Percentiles rank a stretch among this genome's conserved stretches.
phyloP scores from a whole-genome alignment of 2,329 filamentous ascomycete species.

The Alternaria longipes region DNA sequence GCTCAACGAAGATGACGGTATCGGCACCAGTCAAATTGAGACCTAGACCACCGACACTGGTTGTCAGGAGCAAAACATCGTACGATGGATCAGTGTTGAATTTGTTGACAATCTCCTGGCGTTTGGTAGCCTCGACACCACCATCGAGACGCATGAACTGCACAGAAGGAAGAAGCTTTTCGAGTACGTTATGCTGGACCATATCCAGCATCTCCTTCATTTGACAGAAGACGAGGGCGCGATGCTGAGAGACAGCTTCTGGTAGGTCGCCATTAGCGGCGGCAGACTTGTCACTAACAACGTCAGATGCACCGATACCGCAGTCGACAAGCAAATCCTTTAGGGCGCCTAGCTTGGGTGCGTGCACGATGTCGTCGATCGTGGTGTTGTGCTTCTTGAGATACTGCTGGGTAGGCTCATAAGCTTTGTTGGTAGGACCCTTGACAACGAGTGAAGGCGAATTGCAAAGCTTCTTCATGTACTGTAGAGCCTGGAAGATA shows the following conservation, averaged over 20 bases:
- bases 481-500: constrained; percentile 98
- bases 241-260: constrained; percentile 92
- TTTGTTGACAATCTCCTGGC: constrained; percentile 97
- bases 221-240: constrained; percentile 96
- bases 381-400: constrained; percentile 81
- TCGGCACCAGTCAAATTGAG: constrained; percentile 96
- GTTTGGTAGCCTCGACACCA: constrained; percentile 87
- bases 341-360: constrained; percentile 89
- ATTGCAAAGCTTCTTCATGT: constrained; percentile 99
- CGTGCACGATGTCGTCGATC: constrained; percentile 85
- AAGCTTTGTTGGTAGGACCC: constrained; percentile 82
- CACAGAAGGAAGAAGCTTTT: constrained; percentile 88
- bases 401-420: constrained; percentile 84
- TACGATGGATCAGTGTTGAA: constrained; percentile 99
- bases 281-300: constrained; percentile 57
- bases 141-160: constrained; percentile 96
- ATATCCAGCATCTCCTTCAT: constrained; percentile 99
- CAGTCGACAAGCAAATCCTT: constrained; percentile 97
- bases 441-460: constrained; percentile 97
- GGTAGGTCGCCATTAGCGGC: constrained; percentile 63
- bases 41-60: constrained; percentile 91
- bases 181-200: constrained; percentile 92
- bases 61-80: constrained; percentile 91
- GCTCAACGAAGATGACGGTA: constrained; percentile 98
- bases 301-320: constrained; percentile 77